Evolutionary conservation across 2,329 filamentous ascomycete genomes (phyloP).

Genomic region (Ophiostoma sp.): DNA sequence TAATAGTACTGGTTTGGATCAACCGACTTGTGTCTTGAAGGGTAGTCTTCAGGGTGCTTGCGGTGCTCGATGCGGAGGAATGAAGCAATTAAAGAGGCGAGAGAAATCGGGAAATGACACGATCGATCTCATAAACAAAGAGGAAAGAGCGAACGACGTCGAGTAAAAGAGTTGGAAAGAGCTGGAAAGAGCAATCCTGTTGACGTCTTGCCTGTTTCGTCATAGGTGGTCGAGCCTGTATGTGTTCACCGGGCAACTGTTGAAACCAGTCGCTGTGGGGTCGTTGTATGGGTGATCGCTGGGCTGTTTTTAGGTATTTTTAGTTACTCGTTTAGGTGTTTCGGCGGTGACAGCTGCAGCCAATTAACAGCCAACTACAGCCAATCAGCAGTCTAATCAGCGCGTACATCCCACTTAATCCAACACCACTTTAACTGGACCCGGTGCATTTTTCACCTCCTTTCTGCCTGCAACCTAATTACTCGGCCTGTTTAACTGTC

Average conservation of each 20-base stretch:
- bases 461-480: neutral
- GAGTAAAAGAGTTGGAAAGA: constrained; percentile 11
- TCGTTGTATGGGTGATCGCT: constrained; percentile 18
- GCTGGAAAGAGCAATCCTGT: constrained; percentile 14
- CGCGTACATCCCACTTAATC: neutral
- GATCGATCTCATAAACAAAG: neutral
- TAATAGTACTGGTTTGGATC: neutral
- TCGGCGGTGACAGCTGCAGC: neutral
- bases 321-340: neutral
- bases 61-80: neutral
- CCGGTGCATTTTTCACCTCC: constrained; percentile 6
- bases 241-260: constrained; percentile 27
- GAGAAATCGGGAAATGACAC: neutral
- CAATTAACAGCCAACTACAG: neutral
- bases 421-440: constrained; percentile 4
- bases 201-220: constrained; percentile 28
- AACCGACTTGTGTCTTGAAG: neutral
- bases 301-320: neutral
- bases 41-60: neutral
- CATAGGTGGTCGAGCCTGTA: neutral
- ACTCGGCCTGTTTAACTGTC: neutral
- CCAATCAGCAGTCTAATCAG: neutral
- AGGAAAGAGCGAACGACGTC: constrained; percentile 18
- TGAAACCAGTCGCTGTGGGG: constrained; percentile 17
- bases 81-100: constrained; percentile 9